These are phyloP conservation scores for Diaporthe citrichinensis DNA, from an alignment of 2,329 filamentous ascomycete species.

Conservation along the genomic window DNA sequence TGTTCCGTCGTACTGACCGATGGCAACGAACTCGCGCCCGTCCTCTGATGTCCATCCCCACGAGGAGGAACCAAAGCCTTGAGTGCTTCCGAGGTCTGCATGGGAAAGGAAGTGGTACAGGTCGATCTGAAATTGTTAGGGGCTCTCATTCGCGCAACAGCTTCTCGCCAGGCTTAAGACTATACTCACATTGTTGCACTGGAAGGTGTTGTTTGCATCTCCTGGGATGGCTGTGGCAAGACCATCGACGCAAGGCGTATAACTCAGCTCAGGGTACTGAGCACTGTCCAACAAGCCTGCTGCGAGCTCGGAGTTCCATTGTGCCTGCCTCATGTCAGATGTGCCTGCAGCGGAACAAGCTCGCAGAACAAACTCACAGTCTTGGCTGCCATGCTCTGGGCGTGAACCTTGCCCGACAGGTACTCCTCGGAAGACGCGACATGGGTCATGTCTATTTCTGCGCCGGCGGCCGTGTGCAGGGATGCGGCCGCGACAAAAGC, in stretches of 20 bases:
- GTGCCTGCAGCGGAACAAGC: too few species aligned
- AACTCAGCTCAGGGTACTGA: constrained; percentile 25
- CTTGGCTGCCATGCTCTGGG: constrained; percentile 49
- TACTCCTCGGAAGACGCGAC: constrained; percentile 28
- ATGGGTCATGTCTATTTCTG: constrained; percentile 41
- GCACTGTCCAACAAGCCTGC: constrained; percentile 15
- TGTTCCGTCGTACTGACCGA: constrained; percentile 67
- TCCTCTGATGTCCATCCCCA: constrained; percentile 68
- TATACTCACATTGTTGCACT: constrained; percentile 17
- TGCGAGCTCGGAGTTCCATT: constrained; percentile 24
- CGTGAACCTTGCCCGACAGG: constrained; percentile 26
- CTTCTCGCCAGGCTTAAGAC: accelerated
- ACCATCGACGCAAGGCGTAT: constrained; percentile 15
- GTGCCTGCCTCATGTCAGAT: background rate
- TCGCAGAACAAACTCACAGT: constrained; percentile 42
- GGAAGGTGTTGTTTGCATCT: constrained; percentile 19
- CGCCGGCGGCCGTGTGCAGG: background rate
- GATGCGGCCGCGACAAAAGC: background rate
- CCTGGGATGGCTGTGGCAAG: constrained; percentile 16
- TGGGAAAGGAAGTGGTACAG: constrained; percentile 56
- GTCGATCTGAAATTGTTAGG: constrained; percentile 48
- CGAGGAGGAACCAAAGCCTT: constrained; percentile 55
- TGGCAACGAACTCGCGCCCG: constrained; percentile 68
- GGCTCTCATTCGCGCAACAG: accelerated
- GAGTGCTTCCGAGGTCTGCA: constrained; percentile 51